Evolutionary conservation across 305 asterid species (phyloP).

Genomic region (Fraxinus sp.): DNA sequence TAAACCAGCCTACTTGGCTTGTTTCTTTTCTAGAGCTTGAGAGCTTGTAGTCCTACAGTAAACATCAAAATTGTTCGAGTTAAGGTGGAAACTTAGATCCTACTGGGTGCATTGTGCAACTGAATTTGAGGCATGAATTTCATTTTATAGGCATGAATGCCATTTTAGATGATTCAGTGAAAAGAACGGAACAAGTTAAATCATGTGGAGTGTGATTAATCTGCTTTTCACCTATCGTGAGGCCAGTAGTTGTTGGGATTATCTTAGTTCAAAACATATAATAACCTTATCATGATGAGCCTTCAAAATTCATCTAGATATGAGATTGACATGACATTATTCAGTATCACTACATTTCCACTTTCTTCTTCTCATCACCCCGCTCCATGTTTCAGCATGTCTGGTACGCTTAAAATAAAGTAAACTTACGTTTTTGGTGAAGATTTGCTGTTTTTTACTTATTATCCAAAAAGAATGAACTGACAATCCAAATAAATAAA

Average conservation of each 20-base stretch:
- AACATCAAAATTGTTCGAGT: neutral
- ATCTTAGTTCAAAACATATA: neutral
- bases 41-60: neutral
- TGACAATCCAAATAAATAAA: no score
- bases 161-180: neutral
- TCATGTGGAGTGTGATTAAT: neutral
- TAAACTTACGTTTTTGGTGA: neutral
- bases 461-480: neutral
- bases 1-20: neutral
- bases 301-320: neutral
- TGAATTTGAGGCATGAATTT: neutral
- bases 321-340: neutral
- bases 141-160: neutral
- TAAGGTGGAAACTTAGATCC: neutral
- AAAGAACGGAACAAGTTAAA: neutral
- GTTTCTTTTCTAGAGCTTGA: neutral
- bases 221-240: neutral
- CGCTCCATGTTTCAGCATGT: neutral
- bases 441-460: neutral
- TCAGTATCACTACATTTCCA: neutral
- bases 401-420: neutral
- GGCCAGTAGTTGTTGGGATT: neutral
- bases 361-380: neutral
- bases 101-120: neutral
- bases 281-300: neutral